These are phyloP conservation scores for Lycium barbarum DNA, from an alignment of 257 asterid genomes.

Conservation along the genomic window DNA sequence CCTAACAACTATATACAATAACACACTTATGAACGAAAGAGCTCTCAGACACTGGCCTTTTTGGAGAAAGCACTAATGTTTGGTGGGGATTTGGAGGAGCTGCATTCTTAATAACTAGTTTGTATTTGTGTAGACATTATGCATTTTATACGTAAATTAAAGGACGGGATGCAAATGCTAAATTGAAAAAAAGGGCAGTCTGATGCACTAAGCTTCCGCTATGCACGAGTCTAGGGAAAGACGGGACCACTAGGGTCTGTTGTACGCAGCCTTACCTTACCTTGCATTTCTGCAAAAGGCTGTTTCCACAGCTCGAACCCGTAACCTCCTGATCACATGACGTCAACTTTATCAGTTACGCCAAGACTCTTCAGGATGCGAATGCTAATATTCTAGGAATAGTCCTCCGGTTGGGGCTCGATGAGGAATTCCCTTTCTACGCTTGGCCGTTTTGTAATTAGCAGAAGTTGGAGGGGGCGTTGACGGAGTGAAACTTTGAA, in stretches of 20 bases:
- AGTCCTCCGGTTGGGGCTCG: constrained; percentile 42
- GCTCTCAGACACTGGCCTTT: constrained; percentile 14
- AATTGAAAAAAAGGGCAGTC: too few species aligned
- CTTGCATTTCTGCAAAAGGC: too few species aligned
- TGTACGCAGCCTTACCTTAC: too few species aligned
- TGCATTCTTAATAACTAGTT: constrained; percentile 11
- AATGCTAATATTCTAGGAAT: constrained; percentile 28
- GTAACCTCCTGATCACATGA: too few species aligned
- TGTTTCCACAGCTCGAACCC: too few species aligned
- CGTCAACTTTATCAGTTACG: too few species aligned
- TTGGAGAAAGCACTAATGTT: constrained; percentile 25
- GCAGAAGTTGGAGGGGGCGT: constrained; percentile 45
- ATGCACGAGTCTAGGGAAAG: too few species aligned
- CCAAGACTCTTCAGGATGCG: too few species aligned
- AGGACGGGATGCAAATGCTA: constrained; percentile 11
- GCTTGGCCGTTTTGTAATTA: constrained; percentile 41
- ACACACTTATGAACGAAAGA: background rate
- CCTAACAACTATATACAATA: constrained; percentile 26
- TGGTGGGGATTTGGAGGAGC: background rate
- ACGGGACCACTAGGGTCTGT: too few species aligned
- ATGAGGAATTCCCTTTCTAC: constrained; percentile 50
- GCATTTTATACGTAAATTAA: constrained; percentile 22
- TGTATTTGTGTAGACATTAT: constrained; percentile 16
- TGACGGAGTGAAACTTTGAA: constrained; percentile 44
- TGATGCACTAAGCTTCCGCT: too few species aligned